Base-by-base conservation (phyloP, 768 basidiomycete genomes). In the Russula ochroleuca region DNA sequence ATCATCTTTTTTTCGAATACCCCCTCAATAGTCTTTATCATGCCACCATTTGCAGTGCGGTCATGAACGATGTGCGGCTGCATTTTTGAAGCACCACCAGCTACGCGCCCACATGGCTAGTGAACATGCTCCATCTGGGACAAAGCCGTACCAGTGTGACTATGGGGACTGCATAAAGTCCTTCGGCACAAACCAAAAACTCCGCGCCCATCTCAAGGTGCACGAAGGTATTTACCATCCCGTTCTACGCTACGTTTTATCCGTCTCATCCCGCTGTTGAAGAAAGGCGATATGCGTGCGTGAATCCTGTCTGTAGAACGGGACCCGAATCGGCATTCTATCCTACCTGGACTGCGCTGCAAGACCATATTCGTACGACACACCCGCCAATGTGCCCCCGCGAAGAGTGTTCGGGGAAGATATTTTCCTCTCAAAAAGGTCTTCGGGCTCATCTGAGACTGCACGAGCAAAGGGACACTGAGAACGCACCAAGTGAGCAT, bases 251-350 rank as follows among this genome's bases (percentile, higher is more conserved):
- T n/a, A n/a, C n/a, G n/a, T n/a, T n/a, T n/a, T 19, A n/a, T n/a
- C 45, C 25, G 17, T 8, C 48, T 55, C 59, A 60, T 45, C 21
- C 8, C 19, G n/a, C 13, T 53, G 19, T 15, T 43, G 11, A 17
- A 95, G 93, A 84, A 21, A 84, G 87, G 62, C 87, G 96, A 14
- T 98, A 98, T 73, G 85, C 86, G 2, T 99, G 96, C 69, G 78
- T 85, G 28, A 84, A 94, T 70, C n/a, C 76, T 0, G 64, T 72
- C 2, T 94, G 92, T 72, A 67, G 85, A 23, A 70, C 78, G 0
- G 66, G 51, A 59, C 72, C 65, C 9, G 68, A 66, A 7, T 76
- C 81, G 33, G 70, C 73, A 62, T 92, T 82, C 67, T 97, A 89
- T 75, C 72, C 83, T 7, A 96, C 86, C 2, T 99, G 97, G 95